Conservation (phyloP, 352 stramenopile species). For the Pythium aristosporum region DNA sequence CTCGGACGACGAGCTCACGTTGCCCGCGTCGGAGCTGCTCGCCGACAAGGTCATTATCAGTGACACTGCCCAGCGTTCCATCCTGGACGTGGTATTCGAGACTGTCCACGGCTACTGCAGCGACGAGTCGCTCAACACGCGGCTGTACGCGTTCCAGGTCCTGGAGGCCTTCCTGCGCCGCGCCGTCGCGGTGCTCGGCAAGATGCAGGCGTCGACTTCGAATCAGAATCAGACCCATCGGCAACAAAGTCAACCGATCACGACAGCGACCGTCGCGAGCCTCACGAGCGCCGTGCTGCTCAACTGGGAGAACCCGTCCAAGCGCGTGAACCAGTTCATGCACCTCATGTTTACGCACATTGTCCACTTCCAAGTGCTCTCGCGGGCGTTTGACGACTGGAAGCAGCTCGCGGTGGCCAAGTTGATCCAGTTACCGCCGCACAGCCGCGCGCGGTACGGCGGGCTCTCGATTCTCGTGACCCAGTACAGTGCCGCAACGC, state of each 20-base stretch:
- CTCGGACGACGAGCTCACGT: slow-evolving; percentile 45
- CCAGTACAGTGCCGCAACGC: slow-evolving; percentile 37
- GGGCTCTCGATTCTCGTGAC: slow-evolving; percentile 56
- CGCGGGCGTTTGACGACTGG: slow-evolving; percentile 43
- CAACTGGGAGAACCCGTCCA: slow-evolving; percentile 85
- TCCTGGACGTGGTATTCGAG: slow-evolving; percentile 59
- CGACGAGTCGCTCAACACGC: slow-evolving; percentile 60
- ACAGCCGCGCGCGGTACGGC: slow-evolving; percentile 73
- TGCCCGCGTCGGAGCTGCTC: background rate
- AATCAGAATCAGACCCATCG: background rate
- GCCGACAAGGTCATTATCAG: background rate
- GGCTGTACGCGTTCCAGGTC: slow-evolving; percentile 81
- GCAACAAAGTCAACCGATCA: background rate
- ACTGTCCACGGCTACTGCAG: slow-evolving; percentile 54
- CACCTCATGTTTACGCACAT: slow-evolving; percentile 74
- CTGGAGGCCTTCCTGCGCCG: slow-evolving; percentile 74
- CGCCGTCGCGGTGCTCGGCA: slow-evolving; percentile 40
- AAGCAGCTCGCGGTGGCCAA: slow-evolving; percentile 42
- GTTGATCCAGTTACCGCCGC: slow-evolving; percentile 54
- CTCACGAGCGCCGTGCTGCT: slow-evolving; percentile 62
- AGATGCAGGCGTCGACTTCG: background rate
- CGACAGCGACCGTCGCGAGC: slow-evolving; percentile 35
- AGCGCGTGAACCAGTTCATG: slow-evolving; percentile 88
- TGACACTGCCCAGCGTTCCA: background rate
- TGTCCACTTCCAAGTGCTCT: slow-evolving; percentile 57